Conservation (phyloP, 164 flowering plant species). For the Vitis rupestris region DNA sequence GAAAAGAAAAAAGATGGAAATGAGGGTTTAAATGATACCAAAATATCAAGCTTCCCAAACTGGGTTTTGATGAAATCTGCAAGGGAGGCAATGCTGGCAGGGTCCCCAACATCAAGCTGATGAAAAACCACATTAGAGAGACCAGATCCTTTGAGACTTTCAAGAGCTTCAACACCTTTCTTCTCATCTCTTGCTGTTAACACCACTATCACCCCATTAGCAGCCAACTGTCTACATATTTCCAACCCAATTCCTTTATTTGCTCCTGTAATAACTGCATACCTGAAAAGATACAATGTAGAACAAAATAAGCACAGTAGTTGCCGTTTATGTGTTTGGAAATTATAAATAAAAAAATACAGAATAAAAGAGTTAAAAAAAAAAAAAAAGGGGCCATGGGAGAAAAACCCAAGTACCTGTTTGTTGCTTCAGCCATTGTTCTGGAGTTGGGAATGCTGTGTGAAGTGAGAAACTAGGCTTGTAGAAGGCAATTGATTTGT, state of each 20-base stretch:
- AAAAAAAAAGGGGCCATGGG: background rate
- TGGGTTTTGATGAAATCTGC: conserved; percentile 33
- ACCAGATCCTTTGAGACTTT: conserved; percentile 23
- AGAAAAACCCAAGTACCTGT: background rate
- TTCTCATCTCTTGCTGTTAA: conserved; percentile 41
- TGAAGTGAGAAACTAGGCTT: too few relatives aligned
- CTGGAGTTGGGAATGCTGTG: too few relatives aligned
- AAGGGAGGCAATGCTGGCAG: conserved; percentile 24
- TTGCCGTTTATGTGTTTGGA: background rate
- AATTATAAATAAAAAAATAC: too few relatives aligned
- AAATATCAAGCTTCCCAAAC: conserved; percentile 50
- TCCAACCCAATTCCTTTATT: conserved; percentile 41
- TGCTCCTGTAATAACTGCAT: conserved; percentile 40
- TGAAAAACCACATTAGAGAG: conserved; percentile 37
- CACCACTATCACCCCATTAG: conserved; percentile 26
- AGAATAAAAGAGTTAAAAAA: too few relatives aligned
- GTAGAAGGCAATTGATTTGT: too few relatives aligned
- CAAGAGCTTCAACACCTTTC: conserved; percentile 41
- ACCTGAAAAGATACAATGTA: background rate
- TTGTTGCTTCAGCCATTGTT: background rate
- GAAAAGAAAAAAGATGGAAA: too few relatives aligned
- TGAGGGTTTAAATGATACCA: conserved; percentile 18
- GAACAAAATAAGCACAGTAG: background rate
- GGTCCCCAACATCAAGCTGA: conserved; percentile 41
- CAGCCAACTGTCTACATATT: conserved; percentile 30